Evolutionary conservation across 306 rosid genomes (phyloP), one percentile per base, ranked within the genome.

Genomic region (Fragaria vesca): DNA sequence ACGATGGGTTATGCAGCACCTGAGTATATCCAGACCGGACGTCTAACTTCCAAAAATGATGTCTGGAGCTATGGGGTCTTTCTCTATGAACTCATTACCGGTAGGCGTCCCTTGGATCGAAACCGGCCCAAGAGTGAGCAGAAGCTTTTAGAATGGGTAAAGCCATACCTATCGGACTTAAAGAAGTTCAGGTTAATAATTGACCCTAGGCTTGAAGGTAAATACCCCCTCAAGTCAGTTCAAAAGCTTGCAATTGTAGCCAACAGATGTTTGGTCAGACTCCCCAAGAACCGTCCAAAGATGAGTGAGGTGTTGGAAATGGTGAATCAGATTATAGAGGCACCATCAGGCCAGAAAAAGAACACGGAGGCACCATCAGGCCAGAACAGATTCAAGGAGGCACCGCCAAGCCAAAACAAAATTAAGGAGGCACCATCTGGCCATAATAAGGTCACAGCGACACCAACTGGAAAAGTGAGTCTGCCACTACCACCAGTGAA

Each of bases 1-100:
- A 95, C 99, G 21, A 87, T 88, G 91, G 99, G 99, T 54, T 95
- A 95, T 79, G 97, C 99, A 69, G 97, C 99, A 83, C 99, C 99
- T 3, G 99, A 95, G 76, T 95, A 93, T 84, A 43, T 95, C 75
- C 96, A 84, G 84, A 95, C 99, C 0, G 99, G 99, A 67, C 97
- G 94, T 47, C 93, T 95, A 20, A 89, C 97, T 24, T 85, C 90
- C 50, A 95, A 93, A 86, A 91, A 81, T 74, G 99, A 95, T 42
- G 96, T 95, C 72, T 95, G 99, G 99, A 86, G 97, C 83, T 95
- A 86, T 28, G 99, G 99, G 8, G 97, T 95, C 72, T 95, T 95
- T 84, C 97, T 95, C 8, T 95, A 93, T 71, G 99, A 95, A 82
- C 96, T 95, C 75, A 90, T 95, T 75, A 93, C 99, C 0, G 96